A percentile compares a stretch with the other conserved stretches of the same genome.
Conservation (phyloP, 352 stramenopile species). For the Aphanomyces euteiches region DNA sequence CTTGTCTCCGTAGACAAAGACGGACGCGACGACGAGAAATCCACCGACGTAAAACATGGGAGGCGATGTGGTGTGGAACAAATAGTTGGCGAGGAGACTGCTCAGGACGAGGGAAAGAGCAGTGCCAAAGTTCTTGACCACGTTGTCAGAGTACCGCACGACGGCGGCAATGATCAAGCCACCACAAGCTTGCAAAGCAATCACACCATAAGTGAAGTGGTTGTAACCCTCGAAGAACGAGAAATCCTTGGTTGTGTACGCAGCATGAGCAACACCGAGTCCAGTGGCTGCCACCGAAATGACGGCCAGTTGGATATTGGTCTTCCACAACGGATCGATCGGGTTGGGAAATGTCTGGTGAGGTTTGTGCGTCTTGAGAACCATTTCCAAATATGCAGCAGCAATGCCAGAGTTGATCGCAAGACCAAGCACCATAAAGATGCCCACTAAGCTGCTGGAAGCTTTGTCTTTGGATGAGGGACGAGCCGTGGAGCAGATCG, state of each 20-base stretch:
- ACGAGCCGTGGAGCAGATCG: conserved; percentile 80
- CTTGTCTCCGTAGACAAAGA: conserved; percentile 83
- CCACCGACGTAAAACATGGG: conserved; percentile 77
- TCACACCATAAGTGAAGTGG: conserved; percentile 61
- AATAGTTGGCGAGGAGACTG: conserved; percentile 87
- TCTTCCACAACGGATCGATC: conserved; percentile 78
- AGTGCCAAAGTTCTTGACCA: conserved; percentile 88
- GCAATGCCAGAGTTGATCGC: conserved; percentile 84
- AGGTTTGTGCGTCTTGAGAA: conserved; percentile 84
- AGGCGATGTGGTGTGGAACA: conserved; percentile 70
- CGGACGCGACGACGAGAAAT: conserved; percentile 65
- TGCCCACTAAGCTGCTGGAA: conserved; percentile 40
- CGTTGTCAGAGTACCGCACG: conserved; percentile 86
- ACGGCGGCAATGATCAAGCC: conserved; percentile 81
- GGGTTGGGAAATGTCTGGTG: conserved; percentile 61
- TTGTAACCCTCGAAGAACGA: conserved; percentile 80
- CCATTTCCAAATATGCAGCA: conserved; percentile 81
- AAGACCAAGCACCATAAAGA: conserved; percentile 73
- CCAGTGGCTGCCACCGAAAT: conserved; percentile 73
- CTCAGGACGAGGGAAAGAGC: conserved; percentile 85
- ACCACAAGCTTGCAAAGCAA: conserved; percentile 78
- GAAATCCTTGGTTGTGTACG: conserved; percentile 38
- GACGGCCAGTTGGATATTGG: conserved; percentile 80
- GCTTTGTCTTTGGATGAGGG: conserved; percentile 31
- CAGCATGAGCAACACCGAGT: conserved; percentile 68